Base-by-base conservation (phyloP, 495 filamentous ascomycete genomes). In the Choiromyces venosus region DNA sequence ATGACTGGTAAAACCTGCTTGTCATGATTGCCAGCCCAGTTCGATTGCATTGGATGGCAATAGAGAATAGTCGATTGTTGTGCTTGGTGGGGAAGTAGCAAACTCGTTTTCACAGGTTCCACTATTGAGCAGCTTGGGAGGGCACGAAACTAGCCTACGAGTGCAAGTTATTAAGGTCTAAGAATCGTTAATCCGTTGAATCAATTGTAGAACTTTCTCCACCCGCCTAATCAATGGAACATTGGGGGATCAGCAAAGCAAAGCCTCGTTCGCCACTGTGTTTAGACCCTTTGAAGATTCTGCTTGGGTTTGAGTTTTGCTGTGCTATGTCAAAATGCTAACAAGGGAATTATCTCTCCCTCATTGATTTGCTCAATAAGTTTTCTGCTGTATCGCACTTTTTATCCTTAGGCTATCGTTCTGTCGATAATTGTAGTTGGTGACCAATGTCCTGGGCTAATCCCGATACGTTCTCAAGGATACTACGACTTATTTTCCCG, bases 221-320 rank as follows among this genome's bases (percentile, higher is more conserved):
- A 14, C 68, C 66, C 71, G 65, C 35, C 71, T 29, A 74, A 44
- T 29, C 46, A 71, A 74, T 5, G 67, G 71, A 67, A 71, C 10
- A 36, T 68, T 74, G 66, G 72, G 72, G 72, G 67, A 71, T 74
- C 40, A 68, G 67, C 38, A 42, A 52, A 42, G 36, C 38, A 42
- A 52, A 42, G 36, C 65, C 71, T 44, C 25, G 70, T 44, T 67
- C 33, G 35, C 39, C 56, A 67, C 61, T 65, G 40, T 67, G 21
- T 76, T 75, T 46, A 76, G 19, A 68, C 72, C 61, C 12, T 74
- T 36, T 76, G 56, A 65, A 68, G 67, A 64, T 76, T 76, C n/a
- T 38, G 72, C 33, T 71, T 67, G 61, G 46, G 8, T 9, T n/a
- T 9, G 12, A 52, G 46, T 12, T 52, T 9, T 10, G 46, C n/a